Evolutionary conservation across 257 asterid genomes (phyloP), one percentile per base, ranked within the genome.

Genomic region (Solanum pimpinellifolium): DNA sequence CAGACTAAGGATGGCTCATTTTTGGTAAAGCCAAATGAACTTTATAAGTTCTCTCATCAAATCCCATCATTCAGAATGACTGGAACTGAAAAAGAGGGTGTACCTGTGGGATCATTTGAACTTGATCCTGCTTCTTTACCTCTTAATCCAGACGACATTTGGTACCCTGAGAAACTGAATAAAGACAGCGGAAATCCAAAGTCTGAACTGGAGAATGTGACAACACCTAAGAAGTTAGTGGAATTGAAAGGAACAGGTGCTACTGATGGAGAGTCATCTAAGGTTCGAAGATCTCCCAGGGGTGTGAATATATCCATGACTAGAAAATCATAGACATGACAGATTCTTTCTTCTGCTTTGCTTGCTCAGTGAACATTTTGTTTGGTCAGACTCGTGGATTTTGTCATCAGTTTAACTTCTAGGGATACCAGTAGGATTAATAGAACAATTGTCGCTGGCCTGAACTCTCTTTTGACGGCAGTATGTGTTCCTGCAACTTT

Each of bases 61-160:
- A 85, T 97, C 69, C 94, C 95, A 15, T 86, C 70, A 82, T 92
- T 46, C 83, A 91, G 77, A 86, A 89, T 94, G 98, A 89, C 83
- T 5, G 96, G 98, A 41, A 11, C 87, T 14, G 98, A 96, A 86
- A 91, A 90, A 88, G 92, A 75, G 37, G 98, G 97, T 42, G 97
- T 95, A 41, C 98, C 98, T 3, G 88, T 41, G 83, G 98, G 94
- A 86, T 93, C 95, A 23, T 90, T 94, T 89, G 99, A 97, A 89
- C 98, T 97, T 2, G 99, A 97, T 91, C 96, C 98, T 83, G 96
- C 95, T 81, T 47, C 96, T 65, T 86, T 95, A 49, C 98, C 98
- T 85, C 42, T 62, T 73, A 88, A 91, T 89, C 92, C 91, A 4
- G 91, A 91, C 81, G 92, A 90, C 85, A 83, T 93, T 89, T 90